Base-by-base conservation (phyloP, 257 asterid genomes). In the Cinchona pubescens region DNA sequence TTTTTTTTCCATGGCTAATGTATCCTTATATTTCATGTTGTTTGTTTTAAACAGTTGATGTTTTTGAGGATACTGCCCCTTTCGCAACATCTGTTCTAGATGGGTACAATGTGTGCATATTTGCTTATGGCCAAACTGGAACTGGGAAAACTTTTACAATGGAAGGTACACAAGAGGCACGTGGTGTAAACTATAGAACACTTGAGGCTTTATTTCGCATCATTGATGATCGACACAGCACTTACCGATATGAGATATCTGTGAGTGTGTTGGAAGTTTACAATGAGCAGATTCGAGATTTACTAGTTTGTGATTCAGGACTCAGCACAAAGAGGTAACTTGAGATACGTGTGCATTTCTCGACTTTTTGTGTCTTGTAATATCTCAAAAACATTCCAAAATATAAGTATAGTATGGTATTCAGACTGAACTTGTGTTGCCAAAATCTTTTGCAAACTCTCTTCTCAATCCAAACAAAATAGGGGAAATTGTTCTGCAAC, bases 101-200 rank as follows among this genome's bases (percentile, higher is more conserved):
- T 79, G 99, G 99, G 75, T 92, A 89, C 81, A 91, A 91, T 62
- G 98, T 87, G 19, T 95, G 97, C 85, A 86, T 95, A 71, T 92
- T 95, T 82, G 99, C 99, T 46, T 95, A 92, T 58, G 99, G 99
- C 0, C 99, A 95, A 86, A 95, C 99, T 0, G 99, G 98, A 74
- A 91, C 96, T 0, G n/a, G n/a, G n/a, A n/a, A n/a, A n/a, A n/a
- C n/a, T n/a, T n/a, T n/a, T n/a, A n/a, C n/a, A n/a, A n/a, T n/a
- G n/a, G n/a, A n/a, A n/a, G n/a, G n/a, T n/a, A n/a, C n/a, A n/a
- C n/a, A n/a, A n/a, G n/a, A n/a, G n/a, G n/a, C n/a, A n/a, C n/a
- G n/a, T n/a, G n/a, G n/a, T n/a, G n/a, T n/a, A n/a, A n/a, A n/a
- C n/a, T 92, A 90, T 65, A 86, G 96, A 79, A 95, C 99, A 70